Conservation (phyloP, 352 stramenopile genomes). For the Pythium graminicola region DNA sequence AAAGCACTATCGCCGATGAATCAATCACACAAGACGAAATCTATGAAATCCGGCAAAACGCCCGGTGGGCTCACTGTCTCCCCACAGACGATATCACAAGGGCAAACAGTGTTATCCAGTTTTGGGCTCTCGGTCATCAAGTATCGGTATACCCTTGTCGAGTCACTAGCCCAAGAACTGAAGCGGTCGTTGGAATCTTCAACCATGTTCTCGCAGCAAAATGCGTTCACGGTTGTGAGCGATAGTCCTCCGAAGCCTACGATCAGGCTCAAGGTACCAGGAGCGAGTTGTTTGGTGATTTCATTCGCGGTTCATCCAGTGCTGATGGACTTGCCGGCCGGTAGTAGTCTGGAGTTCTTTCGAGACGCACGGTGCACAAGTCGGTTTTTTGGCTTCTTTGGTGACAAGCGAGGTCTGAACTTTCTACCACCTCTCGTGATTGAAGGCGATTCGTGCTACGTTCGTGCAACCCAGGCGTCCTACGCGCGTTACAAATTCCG, state of each 20-base stretch:
- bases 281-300: constrained; percentile 60
- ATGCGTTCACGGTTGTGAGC: constrained; percentile 57
- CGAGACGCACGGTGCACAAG: constrained; percentile 51
- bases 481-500: constrained; percentile 80
- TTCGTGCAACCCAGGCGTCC: constrained; percentile 48
- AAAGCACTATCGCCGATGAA: background rate
- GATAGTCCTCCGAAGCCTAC: constrained; percentile 59
- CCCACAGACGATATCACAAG: background rate
- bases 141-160: constrained; percentile 59
- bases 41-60: constrained; percentile 6
- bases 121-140: constrained; percentile 23
- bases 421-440: constrained; percentile 60
- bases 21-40: constrained; percentile 9
- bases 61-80: background rate
- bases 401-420: constrained; percentile 59
- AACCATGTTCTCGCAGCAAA: constrained; percentile 36
- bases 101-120: background rate
- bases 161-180: constrained; percentile 47
- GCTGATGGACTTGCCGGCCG: constrained; percentile 68
- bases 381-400: constrained; percentile 69
- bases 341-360: constrained; percentile 68
- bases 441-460: constrained; percentile 52
- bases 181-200: constrained; percentile 47
- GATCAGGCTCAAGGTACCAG: constrained; percentile 50
- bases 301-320: constrained; percentile 76